Evolutionary conservation across 139 green algal genomes (phyloP).

Genomic region (Volvox africanus): DNA sequence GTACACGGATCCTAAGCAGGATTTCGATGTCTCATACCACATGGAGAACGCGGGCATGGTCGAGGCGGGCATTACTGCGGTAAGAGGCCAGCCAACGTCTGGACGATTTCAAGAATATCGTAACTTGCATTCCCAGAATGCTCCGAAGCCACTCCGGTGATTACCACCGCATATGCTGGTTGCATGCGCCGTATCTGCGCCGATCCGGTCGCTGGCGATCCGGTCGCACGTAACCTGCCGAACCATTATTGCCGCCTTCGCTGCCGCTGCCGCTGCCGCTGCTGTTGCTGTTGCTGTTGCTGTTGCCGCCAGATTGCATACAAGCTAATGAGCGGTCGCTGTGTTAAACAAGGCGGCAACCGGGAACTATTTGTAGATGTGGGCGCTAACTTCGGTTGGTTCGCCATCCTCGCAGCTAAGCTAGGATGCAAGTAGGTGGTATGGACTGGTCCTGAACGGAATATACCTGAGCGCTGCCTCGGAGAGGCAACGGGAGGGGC

Average conservation of each 20-base stretch:
- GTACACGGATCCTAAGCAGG: constrained; percentile 72
- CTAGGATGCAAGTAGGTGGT: constrained; percentile 78
- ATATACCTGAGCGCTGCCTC: background rate
- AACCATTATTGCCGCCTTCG: too few species aligned
- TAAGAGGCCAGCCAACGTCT: background rate
- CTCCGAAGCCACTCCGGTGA: too few species aligned
- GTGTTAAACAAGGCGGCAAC: constrained; percentile 28
- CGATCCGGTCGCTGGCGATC: too few species aligned
- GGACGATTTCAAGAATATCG: too few species aligned
- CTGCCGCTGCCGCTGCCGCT: too few species aligned
- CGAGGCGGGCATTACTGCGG: constrained; percentile 66
- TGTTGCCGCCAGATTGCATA: constrained; percentile 50
- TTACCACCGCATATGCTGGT: too few species aligned
- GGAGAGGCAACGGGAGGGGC: too few species aligned
- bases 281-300: too few species aligned
- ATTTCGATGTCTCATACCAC: constrained; percentile 74
- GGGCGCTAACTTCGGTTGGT: constrained; percentile 89
- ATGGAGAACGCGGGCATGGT: constrained; percentile 59
- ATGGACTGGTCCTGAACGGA: too few species aligned
- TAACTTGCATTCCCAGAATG: too few species aligned
- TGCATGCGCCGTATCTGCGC: too few species aligned
- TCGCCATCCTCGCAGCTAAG: constrained; percentile 70
- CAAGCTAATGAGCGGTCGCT: constrained; percentile 59
- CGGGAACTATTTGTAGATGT: constrained; percentile 81
- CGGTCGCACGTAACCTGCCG: too few species aligned